Conservation (phyloP, 2,329 filamentous ascomycete species). For the Ceratocystis alfenasii region DNA sequence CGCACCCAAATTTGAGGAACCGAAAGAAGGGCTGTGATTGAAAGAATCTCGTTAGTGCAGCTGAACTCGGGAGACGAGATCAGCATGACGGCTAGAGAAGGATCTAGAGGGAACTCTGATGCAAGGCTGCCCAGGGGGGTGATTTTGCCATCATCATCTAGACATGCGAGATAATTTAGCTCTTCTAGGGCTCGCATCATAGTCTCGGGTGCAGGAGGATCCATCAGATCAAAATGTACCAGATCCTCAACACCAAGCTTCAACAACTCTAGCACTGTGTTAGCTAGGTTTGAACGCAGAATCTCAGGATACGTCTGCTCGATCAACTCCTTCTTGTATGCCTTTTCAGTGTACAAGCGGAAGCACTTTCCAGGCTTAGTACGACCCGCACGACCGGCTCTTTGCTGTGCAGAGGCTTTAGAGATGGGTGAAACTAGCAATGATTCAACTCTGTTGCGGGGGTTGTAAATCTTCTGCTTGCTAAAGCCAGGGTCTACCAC, state of each 20-base stretch:
- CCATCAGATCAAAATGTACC: constrained; percentile 98
- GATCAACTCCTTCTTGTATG: constrained; percentile 96
- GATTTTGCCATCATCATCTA: constrained; percentile 91
- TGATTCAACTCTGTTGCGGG: constrained; percentile 89
- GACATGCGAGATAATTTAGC: constrained; percentile 89
- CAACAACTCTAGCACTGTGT: constrained; percentile 91
- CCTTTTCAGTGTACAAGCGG: constrained; percentile 84
- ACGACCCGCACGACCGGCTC: constrained; percentile 97
- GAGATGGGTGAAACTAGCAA: constrained; percentile 96
- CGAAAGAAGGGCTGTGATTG: constrained; percentile 83
- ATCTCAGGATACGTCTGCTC: constrained; percentile 96
- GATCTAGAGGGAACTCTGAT: constrained; percentile 91
- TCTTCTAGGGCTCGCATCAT: constrained; percentile 97
- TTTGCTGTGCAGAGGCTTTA: constrained; percentile 91
- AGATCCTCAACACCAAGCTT: constrained; percentile 92
- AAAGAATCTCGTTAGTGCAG: constrained; percentile 96
- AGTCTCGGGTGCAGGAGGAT: constrained; percentile 92
- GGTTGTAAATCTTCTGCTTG: constrained; percentile 99
- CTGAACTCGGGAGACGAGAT: constrained; percentile 96
- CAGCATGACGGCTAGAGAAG: constrained; percentile 89
- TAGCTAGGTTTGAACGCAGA: constrained; percentile 83
- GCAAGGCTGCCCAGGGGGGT: constrained; percentile 75
- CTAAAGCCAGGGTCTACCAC: constrained; percentile 98
- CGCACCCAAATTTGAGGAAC: constrained; percentile 91
- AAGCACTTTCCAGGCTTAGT: constrained; percentile 98